phyloP scores from a whole-genome alignment of 1,139 yeast genomes.

The Suhomyces anneliseae region DNA sequence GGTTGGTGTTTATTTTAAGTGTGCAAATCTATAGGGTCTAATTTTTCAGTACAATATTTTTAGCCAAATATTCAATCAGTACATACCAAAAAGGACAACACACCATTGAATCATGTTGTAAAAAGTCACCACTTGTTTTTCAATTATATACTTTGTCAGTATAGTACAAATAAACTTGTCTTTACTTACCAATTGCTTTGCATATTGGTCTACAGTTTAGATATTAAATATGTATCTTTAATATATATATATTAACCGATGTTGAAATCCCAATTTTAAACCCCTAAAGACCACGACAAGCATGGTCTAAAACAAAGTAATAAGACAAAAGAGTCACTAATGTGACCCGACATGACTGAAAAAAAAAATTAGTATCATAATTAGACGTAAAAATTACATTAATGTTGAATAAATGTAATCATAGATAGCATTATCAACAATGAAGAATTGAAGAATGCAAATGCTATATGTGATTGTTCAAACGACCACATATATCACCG shows the following conservation, averaged over 20 bases:
- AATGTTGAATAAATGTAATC: conserved; percentile 69
- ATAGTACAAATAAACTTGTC: too few species aligned
- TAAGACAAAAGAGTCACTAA: conserved; percentile 14
- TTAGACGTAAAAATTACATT: conserved; percentile 44
- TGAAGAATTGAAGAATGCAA: conserved; percentile 28
- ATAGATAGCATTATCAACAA: conserved; percentile 41
- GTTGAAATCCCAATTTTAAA: conserved; percentile 53
- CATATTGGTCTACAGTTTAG: background rate
- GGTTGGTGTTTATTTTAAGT: too few species aligned
- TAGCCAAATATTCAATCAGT: too few species aligned
- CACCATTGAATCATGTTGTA: too few species aligned
- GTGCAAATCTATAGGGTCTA: too few species aligned
- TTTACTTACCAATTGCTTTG: too few species aligned
- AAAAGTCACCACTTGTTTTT: too few species aligned
- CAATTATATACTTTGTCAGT: too few species aligned
- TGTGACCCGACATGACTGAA: conserved; percentile 8
- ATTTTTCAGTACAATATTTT: too few species aligned
- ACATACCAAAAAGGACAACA: too few species aligned
- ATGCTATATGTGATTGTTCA: too few species aligned
- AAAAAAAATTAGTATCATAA: conserved; percentile 14
- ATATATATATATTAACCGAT: conserved; percentile 21
- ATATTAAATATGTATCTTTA: conserved; percentile 3
- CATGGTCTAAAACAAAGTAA: conserved; percentile 15
- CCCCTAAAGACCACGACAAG: conserved; percentile 24
- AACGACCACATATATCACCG: conserved; percentile 13